phyloP scores from a whole-genome alignment of 2,329 filamentous ascomycete species.

The Fusarium xyrophilum region DNA sequence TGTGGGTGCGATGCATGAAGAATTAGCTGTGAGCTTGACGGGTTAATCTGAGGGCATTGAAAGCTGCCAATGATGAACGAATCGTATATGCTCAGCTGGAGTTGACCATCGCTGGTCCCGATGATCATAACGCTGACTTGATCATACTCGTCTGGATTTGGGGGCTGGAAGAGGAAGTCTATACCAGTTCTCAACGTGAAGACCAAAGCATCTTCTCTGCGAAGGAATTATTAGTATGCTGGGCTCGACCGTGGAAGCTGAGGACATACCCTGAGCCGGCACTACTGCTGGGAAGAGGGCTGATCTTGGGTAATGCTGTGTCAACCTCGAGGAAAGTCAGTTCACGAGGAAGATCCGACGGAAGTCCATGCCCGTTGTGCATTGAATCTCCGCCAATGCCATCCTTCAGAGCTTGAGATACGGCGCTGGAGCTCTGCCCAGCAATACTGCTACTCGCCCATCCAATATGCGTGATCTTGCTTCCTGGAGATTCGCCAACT shows the following conservation, averaged over 20 bases:
- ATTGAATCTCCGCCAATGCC: conserved; percentile 14
- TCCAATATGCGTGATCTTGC: conserved; percentile 59
- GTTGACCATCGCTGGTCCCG: conserved; percentile 71
- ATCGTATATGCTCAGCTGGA: conserved; percentile 85
- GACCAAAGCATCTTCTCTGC: conserved; percentile 62
- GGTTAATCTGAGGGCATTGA: conserved; percentile 51
- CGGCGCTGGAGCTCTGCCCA: conserved; percentile 38
- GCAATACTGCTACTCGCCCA: conserved; percentile 58
- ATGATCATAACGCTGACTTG: conserved; percentile 81
- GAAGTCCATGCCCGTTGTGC: conserved; percentile 19
- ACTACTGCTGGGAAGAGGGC: conserved; percentile 67
- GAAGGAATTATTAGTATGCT: conserved; percentile 12
- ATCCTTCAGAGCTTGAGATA: conserved; percentile 21
- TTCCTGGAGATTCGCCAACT: conserved; percentile 54
- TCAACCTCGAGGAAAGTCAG: conserved; percentile 79
- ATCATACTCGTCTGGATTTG: conserved; percentile 70
- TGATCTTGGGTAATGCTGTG: conserved; percentile 76
- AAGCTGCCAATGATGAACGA: conserved; percentile 80
- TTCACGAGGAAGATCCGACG: conserved; percentile 70
- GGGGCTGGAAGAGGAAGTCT: conserved; percentile 71
- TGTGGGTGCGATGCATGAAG: conserved; percentile 75
- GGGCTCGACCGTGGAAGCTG: not conserved
- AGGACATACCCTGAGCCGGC: conserved; percentile 64
- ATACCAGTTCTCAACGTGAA: conserved; percentile 75
- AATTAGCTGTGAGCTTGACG: conserved; percentile 49